Base-by-base conservation (phyloP, 208 protist species). In the Sergeia podlipaevii region DNA sequence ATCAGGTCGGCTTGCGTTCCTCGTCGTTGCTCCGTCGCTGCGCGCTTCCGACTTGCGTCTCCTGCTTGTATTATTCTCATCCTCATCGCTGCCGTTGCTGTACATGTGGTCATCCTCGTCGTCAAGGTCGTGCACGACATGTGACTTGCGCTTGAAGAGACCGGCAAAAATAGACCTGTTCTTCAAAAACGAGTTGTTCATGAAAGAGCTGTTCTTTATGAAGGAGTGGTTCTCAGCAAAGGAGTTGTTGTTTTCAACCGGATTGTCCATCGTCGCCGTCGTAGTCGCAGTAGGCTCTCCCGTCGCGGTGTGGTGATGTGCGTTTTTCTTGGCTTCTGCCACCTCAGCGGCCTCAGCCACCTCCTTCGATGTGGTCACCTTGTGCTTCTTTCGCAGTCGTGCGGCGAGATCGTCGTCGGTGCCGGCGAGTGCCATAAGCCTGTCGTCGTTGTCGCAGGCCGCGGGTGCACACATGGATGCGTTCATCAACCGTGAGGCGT, bases 301-400 rank as follows among this genome's bases (percentile, higher is more conserved):
- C 33, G 6, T 50, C 17, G 13, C 41, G 26, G 30, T 53, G 29
- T 46, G 24, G 27, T 38, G 33, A 4, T 21, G 44, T 46, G 41
- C 11, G 34, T n/a, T 18, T 23, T 53, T 39, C 33, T 68, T 53
- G 13, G 26, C 36, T 20, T 68, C 37, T 50, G 53, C 24, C 41
- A 45, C 55, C 18, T 5, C 0, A 17, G 36, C 32, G 39, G 58
- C 45, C 34, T 4, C 30, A 28, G 13, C 20, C 28, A 7, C 32
- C 63, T 17, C 57, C 54, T 29, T 46, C 44, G 28, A 11, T 52
- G 28, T 37, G 38, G 18, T 46, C 53, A 15, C 23, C 49, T 74
- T 33, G 70, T 85, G 75, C 66, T 89, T 84, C 61, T 85, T 85
- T 32, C 80, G 80, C 44, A 89, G 74, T 37, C 37, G 17, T 18